Evolutionary conservation across 768 basidiomycete genomes (phyloP), one percentile per base, ranked within the genome.

Genomic region (Favolaschia claudopus): DNA sequence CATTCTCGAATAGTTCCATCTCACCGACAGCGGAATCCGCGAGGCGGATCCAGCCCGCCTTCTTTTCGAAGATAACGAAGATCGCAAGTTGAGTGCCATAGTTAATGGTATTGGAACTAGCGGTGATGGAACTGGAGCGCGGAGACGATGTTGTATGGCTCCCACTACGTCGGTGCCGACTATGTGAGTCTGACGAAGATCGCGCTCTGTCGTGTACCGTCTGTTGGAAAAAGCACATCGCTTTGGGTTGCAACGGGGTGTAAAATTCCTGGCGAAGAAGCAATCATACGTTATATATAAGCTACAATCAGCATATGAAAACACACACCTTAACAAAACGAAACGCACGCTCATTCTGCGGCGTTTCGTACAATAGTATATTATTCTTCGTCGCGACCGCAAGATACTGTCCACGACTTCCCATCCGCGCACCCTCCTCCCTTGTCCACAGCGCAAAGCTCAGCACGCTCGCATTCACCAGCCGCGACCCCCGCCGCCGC

Each of bases 31-130:
- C 87, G 28, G 93, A 85, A 71, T 94, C 92, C 6, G 86, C 84
- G 22, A 94, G 70, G 20, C 93, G 89, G 64, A 95, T 93, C 73
- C 91, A 77, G n/a, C 87, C 85, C 3, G 92, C 92, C 68, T 91
- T 95, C 76, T 94, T 94, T 72, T 95, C 93, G 69, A 95, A 95
- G 22, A 88, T 76, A 55, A 92, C 85, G 68, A 93, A 93, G n/a
- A 95, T 75, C 64, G 85, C 86, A 67, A 91, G 84, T 64, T 93
- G 91, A 5, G 83, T 82, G 19, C 88, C 88, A 67, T 91, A 90
- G 53, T 77, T 77, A 6, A 73, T 70, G 9, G 68, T n/a, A n/a
- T n/a, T n/a, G n/a, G n/a, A n/a, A n/a, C n/a, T n/a, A n/a, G n/a
- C n/a, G n/a, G n/a, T n/a, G n/a, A n/a, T n/a, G n/a, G n/a, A n/a